These are phyloP conservation scores for Lecanosticta acicola DNA, from an alignment of 2,329 filamentous ascomycete species.

Conservation along the genomic window DNA sequence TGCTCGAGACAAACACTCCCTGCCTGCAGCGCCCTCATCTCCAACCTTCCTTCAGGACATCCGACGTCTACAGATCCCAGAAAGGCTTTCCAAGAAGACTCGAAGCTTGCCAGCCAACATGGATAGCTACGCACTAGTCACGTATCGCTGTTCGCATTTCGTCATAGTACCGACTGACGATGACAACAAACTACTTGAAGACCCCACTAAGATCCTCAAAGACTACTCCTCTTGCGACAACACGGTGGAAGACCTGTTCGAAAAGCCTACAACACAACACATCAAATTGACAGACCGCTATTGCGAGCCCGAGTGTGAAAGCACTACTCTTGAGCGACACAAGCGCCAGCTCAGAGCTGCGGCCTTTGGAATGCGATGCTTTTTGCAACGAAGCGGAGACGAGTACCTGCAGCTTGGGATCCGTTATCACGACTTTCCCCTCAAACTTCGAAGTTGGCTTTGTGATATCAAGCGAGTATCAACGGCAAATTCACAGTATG, in stretches of 20 bases:
- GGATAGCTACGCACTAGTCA: not conserved
- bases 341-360: not conserved
- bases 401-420: not conserved
- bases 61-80: no score
- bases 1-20: no score
- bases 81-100: no score
- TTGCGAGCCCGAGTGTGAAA: not conserved
- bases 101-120: no score
- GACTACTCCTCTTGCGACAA: not conserved
- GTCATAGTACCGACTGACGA: not conserved
- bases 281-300: not conserved
- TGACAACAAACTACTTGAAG: not conserved
- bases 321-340: not conserved
- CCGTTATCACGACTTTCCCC: not conserved
- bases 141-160: not conserved
- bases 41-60: no score
- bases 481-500: not conserved
- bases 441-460: not conserved
- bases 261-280: not conserved
- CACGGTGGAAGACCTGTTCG: not conserved
- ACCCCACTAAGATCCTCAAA: not conserved
- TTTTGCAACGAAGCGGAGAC: not conserved
- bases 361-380: not conserved
- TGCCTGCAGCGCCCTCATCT: no score
- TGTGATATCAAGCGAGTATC: not conserved